phyloP scores from a whole-genome alignment of 75 land plant species.

The Selaginella moellendorffii region DNA sequence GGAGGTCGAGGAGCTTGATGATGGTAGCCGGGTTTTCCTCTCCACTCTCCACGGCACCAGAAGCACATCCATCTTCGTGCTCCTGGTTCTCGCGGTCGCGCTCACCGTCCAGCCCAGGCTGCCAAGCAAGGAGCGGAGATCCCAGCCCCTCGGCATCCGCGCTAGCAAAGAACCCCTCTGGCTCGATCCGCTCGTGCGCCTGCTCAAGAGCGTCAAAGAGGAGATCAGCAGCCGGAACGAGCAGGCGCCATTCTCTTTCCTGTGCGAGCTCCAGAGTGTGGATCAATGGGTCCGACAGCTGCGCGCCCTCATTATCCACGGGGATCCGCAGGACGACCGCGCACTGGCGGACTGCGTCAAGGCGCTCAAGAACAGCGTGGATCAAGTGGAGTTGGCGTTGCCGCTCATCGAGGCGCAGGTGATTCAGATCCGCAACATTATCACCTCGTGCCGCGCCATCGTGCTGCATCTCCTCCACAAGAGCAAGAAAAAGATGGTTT shows the following conservation, averaged over 20 bases:
- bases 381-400: background rate
- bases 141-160: background rate
- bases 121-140: background rate
- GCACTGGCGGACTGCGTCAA: background rate
- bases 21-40: background rate
- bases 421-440: background rate
- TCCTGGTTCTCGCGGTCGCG: background rate
- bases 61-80: background rate
- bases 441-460: background rate
- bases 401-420: background rate
- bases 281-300: background rate
- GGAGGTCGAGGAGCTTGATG: background rate
- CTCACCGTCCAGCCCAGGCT: background rate
- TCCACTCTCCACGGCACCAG: background rate
- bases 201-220: background rate
- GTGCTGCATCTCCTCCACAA: background rate
- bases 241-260: background rate
- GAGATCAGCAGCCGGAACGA: background rate
- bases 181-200: background rate
- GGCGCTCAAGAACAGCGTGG: background rate
- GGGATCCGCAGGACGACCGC: background rate
- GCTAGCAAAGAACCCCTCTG: background rate
- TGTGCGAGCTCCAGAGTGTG: background rate
- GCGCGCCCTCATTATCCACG: background rate
- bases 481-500: no score